Evolutionary conservation across 2,329 filamentous ascomycete species (phyloP).

Genomic region (Alternaria sp.): DNA sequence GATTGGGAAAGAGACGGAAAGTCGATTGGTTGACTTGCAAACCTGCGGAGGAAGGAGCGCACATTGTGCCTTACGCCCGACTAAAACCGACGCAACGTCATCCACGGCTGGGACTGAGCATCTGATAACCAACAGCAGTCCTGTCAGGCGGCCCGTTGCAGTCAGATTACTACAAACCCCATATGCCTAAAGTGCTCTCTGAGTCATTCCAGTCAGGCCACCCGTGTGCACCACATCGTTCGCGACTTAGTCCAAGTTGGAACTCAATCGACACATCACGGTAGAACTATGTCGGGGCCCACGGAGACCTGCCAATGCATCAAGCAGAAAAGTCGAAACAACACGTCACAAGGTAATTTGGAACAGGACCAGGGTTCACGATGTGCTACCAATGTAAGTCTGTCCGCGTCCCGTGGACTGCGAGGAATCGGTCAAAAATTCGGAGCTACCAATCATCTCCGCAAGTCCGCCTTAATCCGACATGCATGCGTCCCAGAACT

Average conservation of each 20-base stretch:
- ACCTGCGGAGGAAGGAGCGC: not conserved
- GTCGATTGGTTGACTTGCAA: not conserved
- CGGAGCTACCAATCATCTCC: not conserved
- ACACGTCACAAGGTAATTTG: not conserved
- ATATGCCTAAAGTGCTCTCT: not conserved
- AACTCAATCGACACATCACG: not conserved
- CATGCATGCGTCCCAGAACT: not conserved
- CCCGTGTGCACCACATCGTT: not conserved
- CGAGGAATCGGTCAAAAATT: not conserved
- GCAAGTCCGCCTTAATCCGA: not conserved
- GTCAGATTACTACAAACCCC: not conserved
- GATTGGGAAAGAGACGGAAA: not conserved
- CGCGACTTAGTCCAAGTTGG: not conserved
- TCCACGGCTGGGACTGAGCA: not conserved
- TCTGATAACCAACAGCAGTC: not conserved
- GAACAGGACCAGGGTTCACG: not conserved
- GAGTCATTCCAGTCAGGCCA: not conserved
- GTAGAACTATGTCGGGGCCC: not conserved
- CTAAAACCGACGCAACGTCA: not conserved
- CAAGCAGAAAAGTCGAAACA: not conserved
- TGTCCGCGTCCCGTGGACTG: not conserved
- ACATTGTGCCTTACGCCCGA: not conserved
- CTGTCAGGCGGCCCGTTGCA: not conserved
- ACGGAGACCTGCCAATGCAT: not conserved
- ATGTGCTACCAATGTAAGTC: not conserved